A percentile compares a stretch with the other conserved stretches of the same genome.
Evolutionary conservation across 1,284 basidiomycete species (phyloP).

Genomic region (Pseudozyma pruni): DNA sequence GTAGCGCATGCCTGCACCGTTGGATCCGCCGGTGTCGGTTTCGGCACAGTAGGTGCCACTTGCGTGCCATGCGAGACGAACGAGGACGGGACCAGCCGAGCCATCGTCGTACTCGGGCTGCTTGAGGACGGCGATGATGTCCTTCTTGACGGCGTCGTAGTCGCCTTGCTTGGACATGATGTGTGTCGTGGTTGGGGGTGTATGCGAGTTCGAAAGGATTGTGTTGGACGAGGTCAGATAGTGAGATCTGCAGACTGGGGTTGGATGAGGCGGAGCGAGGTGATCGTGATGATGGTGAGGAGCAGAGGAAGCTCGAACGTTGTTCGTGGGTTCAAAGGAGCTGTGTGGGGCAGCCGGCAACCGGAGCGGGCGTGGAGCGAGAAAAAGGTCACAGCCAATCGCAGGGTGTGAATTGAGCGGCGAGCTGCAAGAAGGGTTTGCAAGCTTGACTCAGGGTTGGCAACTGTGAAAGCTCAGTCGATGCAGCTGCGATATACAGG

Average conservation of each 20-base stretch:
- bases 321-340: neutral
- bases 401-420: slow-evolving; percentile 17
- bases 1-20: slow-evolving; percentile 70
- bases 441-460: slow-evolving; percentile 1
- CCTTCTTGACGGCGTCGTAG: slow-evolving; percentile 63
- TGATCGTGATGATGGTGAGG: slow-evolving; percentile 11
- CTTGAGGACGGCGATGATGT: slow-evolving; percentile 63
- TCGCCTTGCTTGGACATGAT: slow-evolving; percentile 55
- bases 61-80: slow-evolving; percentile 67
- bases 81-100: slow-evolving; percentile 63
- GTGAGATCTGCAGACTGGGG: neutral
- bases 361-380: neutral
- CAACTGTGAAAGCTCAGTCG: slow-evolving; percentile 12
- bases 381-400: slow-evolving; percentile 17
- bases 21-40: slow-evolving; percentile 71
- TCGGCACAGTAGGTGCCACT: slow-evolving; percentile 66
- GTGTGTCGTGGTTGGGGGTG: neutral
- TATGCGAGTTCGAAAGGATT: neutral
- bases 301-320: neutral
- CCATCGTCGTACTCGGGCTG: slow-evolving; percentile 66
- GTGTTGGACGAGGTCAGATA: neutral
- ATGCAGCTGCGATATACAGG: neutral
- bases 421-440: slow-evolving; percentile 29
- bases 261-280: neutral
- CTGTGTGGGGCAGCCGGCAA: too few relatives aligned